phyloP scores from a whole-genome alignment of 345 rosid species.

The Balakata baccata region DNA sequence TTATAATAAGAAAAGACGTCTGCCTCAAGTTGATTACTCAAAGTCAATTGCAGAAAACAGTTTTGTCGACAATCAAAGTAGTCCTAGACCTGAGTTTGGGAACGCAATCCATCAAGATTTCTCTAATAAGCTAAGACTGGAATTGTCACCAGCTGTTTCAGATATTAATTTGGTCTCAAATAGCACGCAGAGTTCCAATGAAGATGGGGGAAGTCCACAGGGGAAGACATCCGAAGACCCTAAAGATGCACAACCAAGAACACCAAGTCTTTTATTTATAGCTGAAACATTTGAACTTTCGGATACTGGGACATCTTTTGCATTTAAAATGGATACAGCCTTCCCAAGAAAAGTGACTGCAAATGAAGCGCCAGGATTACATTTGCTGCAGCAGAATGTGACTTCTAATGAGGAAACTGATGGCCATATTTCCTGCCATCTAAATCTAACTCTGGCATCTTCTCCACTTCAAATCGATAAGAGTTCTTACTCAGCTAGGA shows the following conservation, averaged over 20 bases:
- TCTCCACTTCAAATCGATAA: conserved; percentile 56
- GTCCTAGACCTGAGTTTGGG: conserved; percentile 63
- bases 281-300: conserved; percentile 72
- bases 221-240: conserved; percentile 48
- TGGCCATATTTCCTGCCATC: conserved; percentile 66
- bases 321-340: conserved; percentile 39
- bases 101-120: conserved; percentile 64
- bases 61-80: conserved; percentile 51
- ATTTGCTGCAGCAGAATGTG: conserved; percentile 42
- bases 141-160: conserved; percentile 74
- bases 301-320: conserved; percentile 70
- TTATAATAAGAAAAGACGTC: conserved; percentile 71
- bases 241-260: conserved; percentile 43
- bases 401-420: conserved; percentile 63
- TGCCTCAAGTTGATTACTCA: conserved; percentile 61
- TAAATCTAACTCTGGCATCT: conserved; percentile 82
- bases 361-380: conserved; percentile 37
- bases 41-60: conserved; percentile 56
- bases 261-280: conserved; percentile 41
- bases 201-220: conserved; percentile 54
- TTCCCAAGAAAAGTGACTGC: conserved; percentile 39
- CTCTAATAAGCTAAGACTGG: conserved; percentile 71
- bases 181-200: conserved; percentile 80
- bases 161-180: conserved; percentile 76
- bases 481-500: conserved; percentile 39